These are phyloP conservation scores for Citeromyces matritensis DNA, from an alignment of 805 yeast genomes.

Conservation along the genomic window DNA sequence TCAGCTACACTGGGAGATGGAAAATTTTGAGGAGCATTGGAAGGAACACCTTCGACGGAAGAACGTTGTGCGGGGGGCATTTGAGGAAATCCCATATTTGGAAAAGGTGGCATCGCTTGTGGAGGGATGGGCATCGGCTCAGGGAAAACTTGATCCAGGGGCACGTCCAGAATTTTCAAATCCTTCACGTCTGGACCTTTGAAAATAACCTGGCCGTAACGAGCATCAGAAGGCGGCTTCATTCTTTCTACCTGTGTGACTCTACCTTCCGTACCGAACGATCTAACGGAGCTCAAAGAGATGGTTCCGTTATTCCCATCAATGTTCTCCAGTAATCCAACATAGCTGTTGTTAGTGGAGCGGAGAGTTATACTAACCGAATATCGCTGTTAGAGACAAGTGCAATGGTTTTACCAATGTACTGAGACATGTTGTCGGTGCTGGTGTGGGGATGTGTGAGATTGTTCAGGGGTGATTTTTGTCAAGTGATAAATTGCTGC, in stretches of 20 bases:
- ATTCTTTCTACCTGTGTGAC: constrained; percentile 54
- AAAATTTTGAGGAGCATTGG: no score
- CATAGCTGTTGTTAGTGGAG: constrained; percentile 39
- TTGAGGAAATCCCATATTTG: constrained; percentile 8
- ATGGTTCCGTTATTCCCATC: constrained; percentile 88
- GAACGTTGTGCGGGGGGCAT: constrained; percentile 1
- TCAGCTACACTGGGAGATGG: no score
- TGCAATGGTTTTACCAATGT: constrained; percentile 81
- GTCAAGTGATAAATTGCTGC: not conserved
- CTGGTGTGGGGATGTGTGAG: constrained; percentile 1
- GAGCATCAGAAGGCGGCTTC: constrained; percentile 47
- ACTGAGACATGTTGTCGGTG: constrained; percentile 57
- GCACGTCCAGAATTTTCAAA: constrained; percentile 65
- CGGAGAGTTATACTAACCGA: constrained; percentile 18
- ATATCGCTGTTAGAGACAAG: constrained; percentile 66
- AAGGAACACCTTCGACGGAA: constrained; percentile 5
- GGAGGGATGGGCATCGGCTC: constrained; percentile 20
- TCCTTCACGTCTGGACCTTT: constrained; percentile 90
- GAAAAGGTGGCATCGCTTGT: constrained; percentile 12
- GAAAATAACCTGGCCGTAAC: constrained; percentile 68
- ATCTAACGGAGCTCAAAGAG: constrained; percentile 62
- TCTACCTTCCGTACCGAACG: constrained; percentile 90
- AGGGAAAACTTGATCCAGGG: constrained; percentile 49
- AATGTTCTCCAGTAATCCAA: constrained; percentile 76
- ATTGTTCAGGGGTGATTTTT: constrained; percentile 1